Conservation (phyloP, 352 stramenopile genomes). For the Globisporangium paddicum region DNA sequence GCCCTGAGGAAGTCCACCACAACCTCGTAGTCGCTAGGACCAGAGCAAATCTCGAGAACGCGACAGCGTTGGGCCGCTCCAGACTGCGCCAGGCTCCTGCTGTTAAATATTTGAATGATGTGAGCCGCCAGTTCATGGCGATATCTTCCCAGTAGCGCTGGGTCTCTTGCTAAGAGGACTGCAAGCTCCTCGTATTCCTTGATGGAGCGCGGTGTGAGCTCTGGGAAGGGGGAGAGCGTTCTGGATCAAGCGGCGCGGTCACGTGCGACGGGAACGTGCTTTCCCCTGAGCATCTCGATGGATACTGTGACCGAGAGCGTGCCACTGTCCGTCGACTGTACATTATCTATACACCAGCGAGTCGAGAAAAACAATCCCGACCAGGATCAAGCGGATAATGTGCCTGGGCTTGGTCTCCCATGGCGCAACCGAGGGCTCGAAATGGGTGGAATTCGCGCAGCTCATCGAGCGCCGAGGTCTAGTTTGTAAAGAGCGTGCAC, state of each 20-base stretch:
- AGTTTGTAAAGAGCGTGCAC: slow-evolving; percentile 65
- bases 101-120: too few relatives aligned
- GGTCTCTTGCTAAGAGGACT: slow-evolving; percentile 34
- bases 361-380: slow-evolving; percentile 95
- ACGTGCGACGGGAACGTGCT: slow-evolving; percentile 73
- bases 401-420: slow-evolving; percentile 64
- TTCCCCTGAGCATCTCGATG: slow-evolving; percentile 82
- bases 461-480: slow-evolving; percentile 45
- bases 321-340: slow-evolving; percentile 92
- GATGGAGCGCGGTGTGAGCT: slow-evolving; percentile 41
- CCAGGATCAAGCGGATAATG: slow-evolving; percentile 65
- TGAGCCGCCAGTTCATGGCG: slow-evolving; percentile 27
- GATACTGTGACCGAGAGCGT: slow-evolving; percentile 86
- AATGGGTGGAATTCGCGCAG: slow-evolving; percentile 29
- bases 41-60: slow-evolving; percentile 22
- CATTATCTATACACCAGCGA: slow-evolving; percentile 94
- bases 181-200: slow-evolving; percentile 73
- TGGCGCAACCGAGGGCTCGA: slow-evolving; percentile 67
- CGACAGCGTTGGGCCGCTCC: slow-evolving; percentile 13
- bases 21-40: background rate
- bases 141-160: slow-evolving; percentile 18
- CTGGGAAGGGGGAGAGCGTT: slow-evolving; percentile 24
- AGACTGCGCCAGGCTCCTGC: too few relatives aligned
- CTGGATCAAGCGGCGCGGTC: slow-evolving; percentile 46
- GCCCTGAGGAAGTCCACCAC: slow-evolving; percentile 19